Percentiles rank a stretch among this genome's conserved stretches.
phyloP scores from a whole-genome alignment of 2,329 filamentous ascomycete species.

The Colletotrichum echinochloae region DNA sequence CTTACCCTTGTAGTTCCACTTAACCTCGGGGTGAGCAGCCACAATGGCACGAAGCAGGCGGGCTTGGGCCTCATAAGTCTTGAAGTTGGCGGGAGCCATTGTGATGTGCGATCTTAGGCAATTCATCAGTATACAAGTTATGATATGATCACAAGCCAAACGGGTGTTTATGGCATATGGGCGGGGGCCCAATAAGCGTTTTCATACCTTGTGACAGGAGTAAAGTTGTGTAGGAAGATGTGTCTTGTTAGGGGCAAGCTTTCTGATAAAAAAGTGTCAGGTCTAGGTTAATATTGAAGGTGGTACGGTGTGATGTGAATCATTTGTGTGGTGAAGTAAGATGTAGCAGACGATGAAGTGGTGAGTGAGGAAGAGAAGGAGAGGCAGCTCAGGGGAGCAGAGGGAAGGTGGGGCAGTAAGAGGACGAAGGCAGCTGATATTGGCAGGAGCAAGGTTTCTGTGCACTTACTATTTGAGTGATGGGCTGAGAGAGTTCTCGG shows the following conservation, averaged over 20 bases:
- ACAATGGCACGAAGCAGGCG: conserved; percentile 72
- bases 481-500: conserved; percentile 2
- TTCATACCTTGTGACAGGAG: background rate
- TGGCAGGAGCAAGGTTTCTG: background rate
- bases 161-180: background rate
- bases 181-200: no score
- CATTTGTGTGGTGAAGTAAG: background rate
- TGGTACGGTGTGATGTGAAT: background rate
- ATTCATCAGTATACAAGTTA: conserved; percentile 8
- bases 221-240: background rate
- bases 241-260: background rate
- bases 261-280: background rate
- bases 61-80: conserved; percentile 68
- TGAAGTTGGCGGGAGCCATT: conserved; percentile 69
- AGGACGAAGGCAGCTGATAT: background rate
- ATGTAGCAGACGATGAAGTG: background rate
- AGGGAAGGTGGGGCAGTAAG: background rate
- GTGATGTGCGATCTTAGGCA: conserved; percentile 25
- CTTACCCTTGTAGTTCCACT: conserved; percentile 73
- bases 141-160: background rate
- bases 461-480: conserved; percentile 12
- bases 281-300: background rate
- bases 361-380: background rate
- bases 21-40: conserved; percentile 65
- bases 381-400: background rate